phyloP scores from a whole-genome alignment of 2,329 filamentous ascomycete species.

The Colletotrichum limetticola region DNA sequence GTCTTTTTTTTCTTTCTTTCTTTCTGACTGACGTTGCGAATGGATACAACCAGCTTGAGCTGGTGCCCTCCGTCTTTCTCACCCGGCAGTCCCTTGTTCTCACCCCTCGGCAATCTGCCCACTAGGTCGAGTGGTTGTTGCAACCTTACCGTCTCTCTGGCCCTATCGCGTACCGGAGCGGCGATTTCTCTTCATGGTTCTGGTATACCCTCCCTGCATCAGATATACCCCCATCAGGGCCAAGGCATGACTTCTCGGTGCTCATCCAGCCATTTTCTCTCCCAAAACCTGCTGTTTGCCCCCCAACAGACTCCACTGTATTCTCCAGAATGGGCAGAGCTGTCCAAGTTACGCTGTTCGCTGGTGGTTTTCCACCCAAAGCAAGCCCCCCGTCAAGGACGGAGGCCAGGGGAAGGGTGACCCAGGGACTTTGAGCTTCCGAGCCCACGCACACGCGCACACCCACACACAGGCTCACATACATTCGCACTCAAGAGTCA shows the following conservation, averaged over 20 bases:
- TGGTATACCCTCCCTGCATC: constrained; percentile 36
- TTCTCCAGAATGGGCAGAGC: constrained; percentile 27
- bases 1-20: neutral
- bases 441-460: constrained; percentile 19
- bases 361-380: constrained; percentile 21
- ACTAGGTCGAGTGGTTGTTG: constrained; percentile 29
- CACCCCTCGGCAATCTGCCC: constrained; percentile 35
- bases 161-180: constrained; percentile 34
- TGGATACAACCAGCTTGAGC: neutral
- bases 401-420: constrained; percentile 7
- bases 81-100: constrained; percentile 21
- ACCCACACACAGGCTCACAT: constrained; percentile 5
- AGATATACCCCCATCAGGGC: constrained; percentile 37
- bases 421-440: constrained; percentile 25
- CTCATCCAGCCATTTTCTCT: constrained; percentile 23
- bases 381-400: constrained; percentile 19
- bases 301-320: constrained; percentile 23
- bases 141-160: constrained; percentile 31
- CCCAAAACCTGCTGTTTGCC: constrained; percentile 34
- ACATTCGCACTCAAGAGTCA: constrained; percentile 12
- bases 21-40: constrained; percentile 6
- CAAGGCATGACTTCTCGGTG: constrained; percentile 31
- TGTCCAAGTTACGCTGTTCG: constrained; percentile 22
- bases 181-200: constrained; percentile 32
- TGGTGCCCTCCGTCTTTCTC: constrained; percentile 12